These are phyloP conservation scores for Caulochytrium protostelioides DNA, from an alignment of 371 early-diverging fungal genomes.

Conservation along the genomic window DNA sequence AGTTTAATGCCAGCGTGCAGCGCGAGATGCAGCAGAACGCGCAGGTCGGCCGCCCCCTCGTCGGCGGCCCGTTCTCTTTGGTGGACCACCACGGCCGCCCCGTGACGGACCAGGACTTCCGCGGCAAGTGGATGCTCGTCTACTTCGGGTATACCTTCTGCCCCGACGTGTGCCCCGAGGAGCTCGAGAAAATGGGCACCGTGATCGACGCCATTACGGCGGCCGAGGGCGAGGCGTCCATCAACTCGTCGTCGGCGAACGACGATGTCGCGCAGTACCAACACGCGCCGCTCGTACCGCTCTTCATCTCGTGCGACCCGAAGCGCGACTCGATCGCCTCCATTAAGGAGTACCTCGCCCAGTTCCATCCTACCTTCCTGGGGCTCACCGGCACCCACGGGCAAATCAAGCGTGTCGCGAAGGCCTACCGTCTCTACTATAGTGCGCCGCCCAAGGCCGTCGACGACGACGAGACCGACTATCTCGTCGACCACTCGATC, in stretches of 20 bases:
- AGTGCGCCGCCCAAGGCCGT: conserved; percentile 49
- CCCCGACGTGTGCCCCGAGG: conserved; percentile 96
- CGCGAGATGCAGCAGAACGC: background rate
- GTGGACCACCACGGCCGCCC: conserved; percentile 49
- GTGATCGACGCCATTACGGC: conserved; percentile 43
- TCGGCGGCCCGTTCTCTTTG: conserved; percentile 79
- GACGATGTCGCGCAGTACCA: conserved; percentile 17
- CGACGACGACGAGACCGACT: conserved; percentile 68
- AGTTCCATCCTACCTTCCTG: conserved; percentile 77
- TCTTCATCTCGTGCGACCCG: conserved; percentile 92
- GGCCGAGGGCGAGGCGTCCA: background rate
- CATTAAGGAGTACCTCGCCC: conserved; percentile 63
- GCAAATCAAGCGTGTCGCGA: conserved; percentile 60
- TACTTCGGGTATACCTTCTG: conserved; percentile 97
- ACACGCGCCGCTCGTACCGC: conserved; percentile 45
- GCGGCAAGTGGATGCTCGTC: conserved; percentile 60
- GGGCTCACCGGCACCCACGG: conserved; percentile 78
- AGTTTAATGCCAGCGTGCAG: too few relatives aligned
- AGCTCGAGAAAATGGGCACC: conserved; percentile 86
- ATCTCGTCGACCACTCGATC: conserved; percentile 92
- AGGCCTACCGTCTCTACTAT: conserved; percentile 82
- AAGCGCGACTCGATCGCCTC: conserved; percentile 69
- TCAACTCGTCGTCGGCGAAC: background rate
- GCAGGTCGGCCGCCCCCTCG: conserved; percentile 53
- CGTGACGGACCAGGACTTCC: conserved; percentile 41